phyloP scores from a whole-genome alignment of 2,329 filamentous ascomycete genomes.

The Arthrinium phaeospermum region DNA sequence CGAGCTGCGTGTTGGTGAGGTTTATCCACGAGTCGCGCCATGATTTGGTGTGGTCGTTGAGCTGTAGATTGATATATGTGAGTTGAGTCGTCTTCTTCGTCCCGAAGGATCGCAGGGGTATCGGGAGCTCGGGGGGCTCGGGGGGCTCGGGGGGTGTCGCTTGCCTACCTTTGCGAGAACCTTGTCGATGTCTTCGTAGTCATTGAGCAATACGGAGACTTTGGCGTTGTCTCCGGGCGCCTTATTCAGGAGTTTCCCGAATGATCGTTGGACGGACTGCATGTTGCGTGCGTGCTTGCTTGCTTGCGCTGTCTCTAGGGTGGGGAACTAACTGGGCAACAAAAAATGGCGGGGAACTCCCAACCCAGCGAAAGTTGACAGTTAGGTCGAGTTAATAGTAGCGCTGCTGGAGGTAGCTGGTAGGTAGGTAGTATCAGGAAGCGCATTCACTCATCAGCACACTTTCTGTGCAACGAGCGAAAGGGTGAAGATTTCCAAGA shows the following conservation, averaged over 20 bases:
- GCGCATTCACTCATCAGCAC: background rate
- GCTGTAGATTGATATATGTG: conserved; percentile 49
- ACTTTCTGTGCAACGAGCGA: background rate
- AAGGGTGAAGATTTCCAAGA: background rate
- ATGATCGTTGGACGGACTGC: conserved; percentile 76
- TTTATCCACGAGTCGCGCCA: conserved; percentile 82
- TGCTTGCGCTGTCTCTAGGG: conserved; percentile 5
- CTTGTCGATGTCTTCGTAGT: conserved; percentile 81
- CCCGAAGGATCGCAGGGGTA: background rate
- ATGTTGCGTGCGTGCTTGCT: conserved; percentile 37
- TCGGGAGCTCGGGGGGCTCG: background rate
- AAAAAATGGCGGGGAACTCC: conserved; percentile 18
- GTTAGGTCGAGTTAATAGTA: background rate
- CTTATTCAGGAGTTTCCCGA: conserved; percentile 73
- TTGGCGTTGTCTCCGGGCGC: conserved; percentile 77
- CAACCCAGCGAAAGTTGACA: background rate
- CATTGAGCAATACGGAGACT: conserved; percentile 74
- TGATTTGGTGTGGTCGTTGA: conserved; percentile 75
- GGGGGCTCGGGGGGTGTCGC: too few relatives aligned
- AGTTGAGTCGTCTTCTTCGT: background rate
- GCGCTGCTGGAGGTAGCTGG: background rate
- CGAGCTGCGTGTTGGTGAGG: conserved; percentile 72
- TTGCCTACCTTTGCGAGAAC: conserved; percentile 72
- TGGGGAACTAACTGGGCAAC: conserved; percentile 17
- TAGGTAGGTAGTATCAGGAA: background rate